Percentiles rank a stretch among this genome's conserved stretches.
phyloP scores from a whole-genome alignment of 768 basidiomycete genomes.

The Suillus ampliporus region DNA sequence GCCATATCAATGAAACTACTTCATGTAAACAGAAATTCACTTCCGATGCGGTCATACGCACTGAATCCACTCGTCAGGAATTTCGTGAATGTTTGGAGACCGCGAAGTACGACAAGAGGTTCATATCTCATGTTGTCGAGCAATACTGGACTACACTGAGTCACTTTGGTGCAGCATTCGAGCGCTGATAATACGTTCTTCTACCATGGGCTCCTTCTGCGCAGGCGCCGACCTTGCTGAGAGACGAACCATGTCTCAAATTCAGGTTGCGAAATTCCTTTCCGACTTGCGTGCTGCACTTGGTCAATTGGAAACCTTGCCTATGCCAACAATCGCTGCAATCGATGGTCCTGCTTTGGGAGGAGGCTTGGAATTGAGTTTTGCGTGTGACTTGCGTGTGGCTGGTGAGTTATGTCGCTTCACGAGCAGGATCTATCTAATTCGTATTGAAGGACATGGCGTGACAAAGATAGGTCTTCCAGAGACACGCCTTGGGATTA shows the following conservation, averaged over 20 bases:
- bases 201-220: constrained; percentile 81
- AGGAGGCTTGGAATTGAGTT: constrained; percentile 87
- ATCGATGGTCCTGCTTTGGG: constrained; percentile 94
- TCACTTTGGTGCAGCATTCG: constrained; percentile 55
- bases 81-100: constrained; percentile 70
- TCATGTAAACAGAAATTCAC: constrained; percentile 47
- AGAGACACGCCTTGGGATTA: constrained; percentile 80
- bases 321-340: constrained; percentile 90
- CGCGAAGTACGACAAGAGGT: constrained; percentile 73
- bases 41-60: constrained; percentile 13
- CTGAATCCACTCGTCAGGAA: constrained; percentile 52
- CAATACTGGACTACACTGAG: neutral
- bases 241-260: constrained; percentile 78
- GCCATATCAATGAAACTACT: constrained; percentile 81
- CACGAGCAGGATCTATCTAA: neutral
- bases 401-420: constrained; percentile 60
- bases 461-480: constrained; percentile 91
- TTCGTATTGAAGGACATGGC: constrained; percentile 47
- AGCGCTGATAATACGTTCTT: constrained; percentile 83
- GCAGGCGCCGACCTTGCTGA: constrained; percentile 91
- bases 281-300: constrained; percentile 73
- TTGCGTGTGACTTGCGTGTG: constrained; percentile 90
- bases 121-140: constrained; percentile 18
- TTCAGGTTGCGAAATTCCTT: constrained; percentile 80
- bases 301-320: constrained; percentile 76